A percentile compares a stretch with the other conserved stretches of the same genome.
These are phyloP conservation scores for Lichtheimia ornata DNA, from an alignment of 371 early-diverging fungal genomes.

Conservation along the genomic window DNA sequence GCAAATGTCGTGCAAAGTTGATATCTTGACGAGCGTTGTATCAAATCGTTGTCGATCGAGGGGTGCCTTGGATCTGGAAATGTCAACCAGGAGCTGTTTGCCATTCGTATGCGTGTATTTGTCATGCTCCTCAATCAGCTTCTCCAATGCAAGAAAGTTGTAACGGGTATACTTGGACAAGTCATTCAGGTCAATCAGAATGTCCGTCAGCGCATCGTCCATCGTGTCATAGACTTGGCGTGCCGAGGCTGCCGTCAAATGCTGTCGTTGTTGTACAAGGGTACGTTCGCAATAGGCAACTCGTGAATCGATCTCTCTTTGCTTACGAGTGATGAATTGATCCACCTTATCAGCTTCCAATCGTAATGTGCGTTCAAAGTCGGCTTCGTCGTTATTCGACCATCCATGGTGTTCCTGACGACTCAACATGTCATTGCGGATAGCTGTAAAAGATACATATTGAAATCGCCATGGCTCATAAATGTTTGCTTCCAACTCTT, in stretches of 20 bases:
- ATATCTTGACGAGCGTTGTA: slow-evolving; percentile 82
- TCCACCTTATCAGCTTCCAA: slow-evolving; percentile 89
- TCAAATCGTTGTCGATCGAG: slow-evolving; percentile 69
- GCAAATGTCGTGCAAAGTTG: slow-evolving; percentile 85
- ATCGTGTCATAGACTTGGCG: slow-evolving; percentile 50
- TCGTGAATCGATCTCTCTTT: slow-evolving; percentile 85
- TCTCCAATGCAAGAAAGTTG: slow-evolving; percentile 94
- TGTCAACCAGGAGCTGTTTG: slow-evolving; percentile 29
- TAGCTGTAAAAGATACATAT: slow-evolving; percentile 82
- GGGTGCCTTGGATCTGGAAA: slow-evolving; percentile 29
- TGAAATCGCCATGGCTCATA: slow-evolving; percentile 85
- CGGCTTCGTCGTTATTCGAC: slow-evolving; percentile 76
- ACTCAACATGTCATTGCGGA: slow-evolving; percentile 74
- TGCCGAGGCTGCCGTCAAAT: slow-evolving; percentile 21
- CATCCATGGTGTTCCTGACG: slow-evolving; percentile 41
- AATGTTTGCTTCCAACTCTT: slow-evolving; percentile 70
- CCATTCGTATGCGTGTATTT: slow-evolving; percentile 30
- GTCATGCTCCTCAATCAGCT: slow-evolving; percentile 94
- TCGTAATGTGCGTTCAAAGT: slow-evolving; percentile 80
- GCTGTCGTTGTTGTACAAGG: slow-evolving; percentile 29
- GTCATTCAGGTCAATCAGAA: slow-evolving; percentile 86
- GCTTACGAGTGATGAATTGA: slow-evolving; percentile 62
- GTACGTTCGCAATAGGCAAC: slow-evolving; percentile 74
- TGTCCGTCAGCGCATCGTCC: slow-evolving; percentile 75
- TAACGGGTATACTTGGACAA: slow-evolving; percentile 92